Evolutionary conservation across 495 filamentous ascomycete species (phyloP), one percentile per base, ranked within the genome.

Genomic region (Daldinia decipiens): DNA sequence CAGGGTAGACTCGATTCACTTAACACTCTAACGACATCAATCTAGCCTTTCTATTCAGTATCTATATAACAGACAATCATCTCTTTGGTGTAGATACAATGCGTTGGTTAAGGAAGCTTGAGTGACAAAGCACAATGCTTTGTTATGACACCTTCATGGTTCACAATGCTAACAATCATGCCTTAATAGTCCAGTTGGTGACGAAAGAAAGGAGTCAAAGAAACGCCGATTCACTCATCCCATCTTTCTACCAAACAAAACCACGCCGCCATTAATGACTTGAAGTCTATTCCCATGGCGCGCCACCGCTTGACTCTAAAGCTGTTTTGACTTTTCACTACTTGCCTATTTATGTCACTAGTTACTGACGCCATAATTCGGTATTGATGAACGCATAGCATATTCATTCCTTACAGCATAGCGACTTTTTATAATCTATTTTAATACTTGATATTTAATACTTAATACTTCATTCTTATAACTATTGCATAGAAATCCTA

Each of bases 311-410:
- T 39, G 47, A 34, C 32, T 55, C 27, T 45, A 57, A 59, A 61
- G 51, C 19, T 45, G 40, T 54, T 72, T 67, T 68, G 39, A 72
- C 61, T 73, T 73, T 73, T 12, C 21, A 53, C 57, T 68, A 65
- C 34, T 38, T 32, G 27, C 4, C 19, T 50, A 38, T 39, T 12
- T n/a, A 45, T 47, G 19, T 24, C 57, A 54, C 50, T 59, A 56
- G 19, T 65, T 43, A 56, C 19, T 72, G 60, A 64, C 60, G 60
- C 53, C 61, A 68, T 57, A 31, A 53, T 68, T 65, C 53, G 36
- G 59, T 57, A 65, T 38, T 19, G 4, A 60, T 62, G 50, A 64
- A 39, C 61, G 21, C 56, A 65, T 58, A 62, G 24, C 29, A 34
- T 43, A 60, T 50, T 38, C 34, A 29, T 67, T 54, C 15, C 27